Evolutionary conservation across 1,139 yeast genomes (phyloP).

Genomic region (Candida dubliniensis): DNA sequence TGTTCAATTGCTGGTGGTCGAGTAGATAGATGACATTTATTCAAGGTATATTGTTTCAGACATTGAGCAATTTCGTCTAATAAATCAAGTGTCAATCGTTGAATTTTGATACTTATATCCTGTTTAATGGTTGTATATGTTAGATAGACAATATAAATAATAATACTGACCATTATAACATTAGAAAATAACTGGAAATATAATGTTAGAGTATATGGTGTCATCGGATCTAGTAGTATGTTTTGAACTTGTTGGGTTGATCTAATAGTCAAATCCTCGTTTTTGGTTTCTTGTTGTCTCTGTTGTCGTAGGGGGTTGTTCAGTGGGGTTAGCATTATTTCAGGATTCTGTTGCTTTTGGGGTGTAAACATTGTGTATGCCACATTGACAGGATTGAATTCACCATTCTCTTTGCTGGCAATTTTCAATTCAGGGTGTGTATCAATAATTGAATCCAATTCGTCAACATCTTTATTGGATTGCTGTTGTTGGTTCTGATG

Average conservation of each 20-base stretch:
- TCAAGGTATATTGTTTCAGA: constrained; percentile 64
- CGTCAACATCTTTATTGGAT: constrained; percentile 1
- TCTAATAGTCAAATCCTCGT: constrained; percentile 1
- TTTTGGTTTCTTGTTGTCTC: constrained; percentile 3
- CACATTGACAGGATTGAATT: constrained; percentile 39
- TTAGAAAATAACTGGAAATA: constrained; percentile 74
- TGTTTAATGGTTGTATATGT: constrained; percentile 61
- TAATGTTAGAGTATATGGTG: constrained; percentile 65
- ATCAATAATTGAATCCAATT: constrained; percentile 20
- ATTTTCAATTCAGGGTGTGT: constrained; percentile 35
- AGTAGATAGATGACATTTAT: constrained; percentile 56
- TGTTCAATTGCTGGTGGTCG: constrained; percentile 73
- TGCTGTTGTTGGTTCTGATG: constrained; percentile 4
- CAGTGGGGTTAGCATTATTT: constrained; percentile 19
- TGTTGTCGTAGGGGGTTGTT: constrained; percentile 4
- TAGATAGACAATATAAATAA: constrained; percentile 54
- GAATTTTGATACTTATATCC: constrained; percentile 73
- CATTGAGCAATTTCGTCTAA: constrained; percentile 71
- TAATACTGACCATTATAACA: constrained; percentile 52
- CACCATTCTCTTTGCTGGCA: constrained; percentile 28
- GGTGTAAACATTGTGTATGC: constrained; percentile 49
- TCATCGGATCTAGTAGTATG: constrained; percentile 16
- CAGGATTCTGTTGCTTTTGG: constrained; percentile 6
- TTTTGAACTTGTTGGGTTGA: constrained; percentile 5
- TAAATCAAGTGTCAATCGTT: constrained; percentile 58